Conservation (phyloP, 2,329 filamentous ascomycete species). For the Fusarium pseudocircinatum region DNA sequence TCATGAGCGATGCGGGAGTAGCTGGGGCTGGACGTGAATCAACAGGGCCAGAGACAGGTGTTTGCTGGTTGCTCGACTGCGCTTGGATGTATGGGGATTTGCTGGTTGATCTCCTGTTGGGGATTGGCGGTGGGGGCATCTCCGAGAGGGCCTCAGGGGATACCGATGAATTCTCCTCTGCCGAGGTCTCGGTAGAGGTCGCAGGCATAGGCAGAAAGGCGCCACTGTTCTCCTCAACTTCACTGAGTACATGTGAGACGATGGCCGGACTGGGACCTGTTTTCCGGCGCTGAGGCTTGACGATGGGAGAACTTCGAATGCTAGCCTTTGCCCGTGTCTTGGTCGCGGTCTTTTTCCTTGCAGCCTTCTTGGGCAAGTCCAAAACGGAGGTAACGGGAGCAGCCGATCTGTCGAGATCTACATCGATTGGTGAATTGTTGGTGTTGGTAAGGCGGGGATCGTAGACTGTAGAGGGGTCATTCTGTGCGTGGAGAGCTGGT, state of each 20-base stretch:
- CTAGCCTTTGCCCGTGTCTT: slow-evolving; percentile 63
- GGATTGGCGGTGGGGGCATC: slow-evolving; percentile 75
- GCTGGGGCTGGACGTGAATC: slow-evolving; percentile 57
- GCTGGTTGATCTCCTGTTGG: slow-evolving; percentile 69
- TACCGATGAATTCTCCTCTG: slow-evolving; percentile 71
- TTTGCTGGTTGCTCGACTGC: slow-evolving; percentile 53
- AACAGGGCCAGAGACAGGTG: slow-evolving; percentile 34
- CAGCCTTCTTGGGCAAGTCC: slow-evolving; percentile 60
- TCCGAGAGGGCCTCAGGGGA: slow-evolving; percentile 71
- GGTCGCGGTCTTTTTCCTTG: slow-evolving; percentile 60
- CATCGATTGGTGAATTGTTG: slow-evolving; percentile 65
- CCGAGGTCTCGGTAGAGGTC: slow-evolving; percentile 61
- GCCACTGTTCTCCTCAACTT: slow-evolving; percentile 57
- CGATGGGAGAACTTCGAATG: slow-evolving; percentile 77
- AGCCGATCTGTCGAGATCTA: slow-evolving; percentile 60
- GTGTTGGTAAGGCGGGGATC: slow-evolving; percentile 47
- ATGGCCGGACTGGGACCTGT: slow-evolving; percentile 62
- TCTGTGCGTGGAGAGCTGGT: slow-evolving; percentile 74
- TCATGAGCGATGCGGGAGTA: slow-evolving; percentile 86
- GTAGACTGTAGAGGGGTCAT: slow-evolving; percentile 34
- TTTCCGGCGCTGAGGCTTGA: slow-evolving; percentile 71
- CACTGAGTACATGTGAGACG: slow-evolving; percentile 64
- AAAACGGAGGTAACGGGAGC: slow-evolving; percentile 52
- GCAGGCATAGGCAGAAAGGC: slow-evolving; percentile 52
- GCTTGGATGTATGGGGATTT: slow-evolving; percentile 74